A percentile compares a stretch with the other conserved stretches of the same genome.
Evolutionary conservation across 805 yeast species (phyloP).

Genomic region (Wickerhamiella spandovensis): DNA sequence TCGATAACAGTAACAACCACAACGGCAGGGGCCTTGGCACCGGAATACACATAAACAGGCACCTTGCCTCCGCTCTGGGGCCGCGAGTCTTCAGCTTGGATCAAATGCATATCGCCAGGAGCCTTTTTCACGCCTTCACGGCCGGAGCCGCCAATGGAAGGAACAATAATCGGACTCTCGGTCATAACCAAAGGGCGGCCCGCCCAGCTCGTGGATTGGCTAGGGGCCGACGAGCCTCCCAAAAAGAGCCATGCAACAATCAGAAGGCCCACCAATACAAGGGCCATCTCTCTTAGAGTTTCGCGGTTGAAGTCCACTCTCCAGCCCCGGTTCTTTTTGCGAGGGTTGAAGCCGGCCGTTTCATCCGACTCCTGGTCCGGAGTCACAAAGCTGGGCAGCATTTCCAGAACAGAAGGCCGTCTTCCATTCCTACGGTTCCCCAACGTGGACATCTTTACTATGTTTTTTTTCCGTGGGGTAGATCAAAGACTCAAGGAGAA

Average conservation of each 20-base stretch:
- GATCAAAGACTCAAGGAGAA: neutral
- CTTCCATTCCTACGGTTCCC: neutral
- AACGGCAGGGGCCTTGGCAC: slow-evolving; percentile 23
- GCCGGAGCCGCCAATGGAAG: slow-evolving; percentile 14
- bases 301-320: slow-evolving; percentile 12
- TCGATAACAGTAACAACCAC: slow-evolving; percentile 76
- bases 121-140: slow-evolving; percentile 22
- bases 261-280: slow-evolving; percentile 16
- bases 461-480: neutral
- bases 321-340: slow-evolving; percentile 2
- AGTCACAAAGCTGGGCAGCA: slow-evolving; percentile 15
- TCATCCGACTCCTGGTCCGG: slow-evolving; percentile 11
- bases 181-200: slow-evolving; percentile 8
- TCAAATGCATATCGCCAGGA: slow-evolving; percentile 21
- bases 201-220: slow-evolving; percentile 3
- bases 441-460: neutral
- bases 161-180: slow-evolving; percentile 15
- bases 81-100: slow-evolving; percentile 3
- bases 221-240: slow-evolving; percentile 9
- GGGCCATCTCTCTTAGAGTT: slow-evolving; percentile 15
- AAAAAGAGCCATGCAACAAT: slow-evolving; percentile 20
- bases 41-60: slow-evolving; percentile 13
- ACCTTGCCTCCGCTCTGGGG: slow-evolving; percentile 3
- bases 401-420: slow-evolving; percentile 6
- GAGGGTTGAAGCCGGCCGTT: slow-evolving; percentile 3